phyloP scores from a whole-genome alignment of 495 filamentous ascomycete genomes.

The Penicillium turbatum region DNA sequence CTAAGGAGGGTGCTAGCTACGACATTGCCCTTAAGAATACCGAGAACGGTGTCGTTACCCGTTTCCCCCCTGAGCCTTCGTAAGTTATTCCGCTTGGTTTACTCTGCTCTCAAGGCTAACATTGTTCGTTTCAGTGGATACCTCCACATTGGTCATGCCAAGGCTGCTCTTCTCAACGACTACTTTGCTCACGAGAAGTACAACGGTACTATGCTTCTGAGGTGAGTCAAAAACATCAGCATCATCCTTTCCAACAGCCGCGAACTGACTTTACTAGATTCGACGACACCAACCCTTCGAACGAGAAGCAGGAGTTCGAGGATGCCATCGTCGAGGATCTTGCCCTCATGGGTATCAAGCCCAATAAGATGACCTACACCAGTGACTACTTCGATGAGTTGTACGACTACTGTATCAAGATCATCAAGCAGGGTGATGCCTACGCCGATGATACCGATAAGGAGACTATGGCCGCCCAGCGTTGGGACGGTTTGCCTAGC shows the following conservation, averaged over 20 bases:
- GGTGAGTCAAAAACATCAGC: slow-evolving; percentile 22
- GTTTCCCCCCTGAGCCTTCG: slow-evolving; percentile 96
- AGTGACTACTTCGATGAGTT: slow-evolving; percentile 90
- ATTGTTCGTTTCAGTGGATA: slow-evolving; percentile 56
- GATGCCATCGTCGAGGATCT: slow-evolving; percentile 85
- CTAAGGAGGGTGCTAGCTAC: slow-evolving; percentile 82
- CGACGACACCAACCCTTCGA: slow-evolving; percentile 90
- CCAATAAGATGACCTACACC: slow-evolving; percentile 73
- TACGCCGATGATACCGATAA: slow-evolving; percentile 89
- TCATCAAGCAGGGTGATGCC: slow-evolving; percentile 80
- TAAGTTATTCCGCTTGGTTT: slow-evolving; percentile 34
- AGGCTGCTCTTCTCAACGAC: slow-evolving; percentile 87
- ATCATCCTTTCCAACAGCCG: not conserved
- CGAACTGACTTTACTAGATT: slow-evolving; percentile 37
- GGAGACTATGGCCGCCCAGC: slow-evolving; percentile 76
- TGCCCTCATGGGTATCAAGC: slow-evolving; percentile 77
- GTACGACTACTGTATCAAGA: slow-evolving; percentile 67
- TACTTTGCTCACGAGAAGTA: slow-evolving; percentile 92
- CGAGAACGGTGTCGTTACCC: slow-evolving; percentile 88
- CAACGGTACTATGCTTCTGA: slow-evolving; percentile 73
- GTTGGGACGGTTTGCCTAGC: slow-evolving; percentile 71
- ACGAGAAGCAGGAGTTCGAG: slow-evolving; percentile 90
- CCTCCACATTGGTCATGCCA: slow-evolving; percentile 90
- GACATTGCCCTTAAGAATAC: slow-evolving; percentile 83
- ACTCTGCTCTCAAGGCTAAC: not conserved